Evolutionary conservation across 768 basidiomycete species (phyloP).

Genomic region (Termitomyces sp.): DNA sequence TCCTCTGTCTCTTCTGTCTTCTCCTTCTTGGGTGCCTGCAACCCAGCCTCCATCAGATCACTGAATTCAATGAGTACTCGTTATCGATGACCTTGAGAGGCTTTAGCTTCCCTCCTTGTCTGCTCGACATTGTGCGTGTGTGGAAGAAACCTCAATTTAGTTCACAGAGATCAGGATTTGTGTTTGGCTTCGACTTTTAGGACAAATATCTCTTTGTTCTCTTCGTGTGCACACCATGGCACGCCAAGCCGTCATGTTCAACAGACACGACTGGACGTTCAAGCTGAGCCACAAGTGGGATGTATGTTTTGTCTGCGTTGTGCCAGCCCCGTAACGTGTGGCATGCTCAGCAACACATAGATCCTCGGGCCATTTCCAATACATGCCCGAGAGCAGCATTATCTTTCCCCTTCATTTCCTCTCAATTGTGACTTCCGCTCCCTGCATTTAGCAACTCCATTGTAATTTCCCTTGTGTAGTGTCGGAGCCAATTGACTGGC

Average conservation of each 20-base stretch:
- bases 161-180: neutral
- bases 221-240: too few species aligned
- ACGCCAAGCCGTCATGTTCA: neutral
- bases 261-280: conserved; percentile 10
- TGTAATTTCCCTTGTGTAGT: conserved; percentile 29
- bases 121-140: conserved; percentile 42
- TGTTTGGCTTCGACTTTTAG: conserved; percentile 5
- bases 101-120: conserved; percentile 85
- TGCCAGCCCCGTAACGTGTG: neutral
- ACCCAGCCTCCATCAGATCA: conserved; percentile 4
- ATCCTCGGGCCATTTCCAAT: conserved; percentile 82
- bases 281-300: conserved; percentile 29
- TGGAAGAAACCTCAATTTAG: neutral
- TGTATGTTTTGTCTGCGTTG: conserved; percentile 20
- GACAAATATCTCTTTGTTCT: conserved; percentile 7
- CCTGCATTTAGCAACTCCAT: neutral
- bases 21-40: conserved; percentile 78
- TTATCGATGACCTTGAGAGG: conserved; percentile 63
- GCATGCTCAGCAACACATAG: conserved; percentile 25
- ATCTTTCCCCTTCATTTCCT: conserved; percentile 73
- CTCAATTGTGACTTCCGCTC: conserved; percentile 42
- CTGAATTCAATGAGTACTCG: neutral
- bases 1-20: conserved; percentile 70
- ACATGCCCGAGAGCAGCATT: conserved; percentile 80
- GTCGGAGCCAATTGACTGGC: conserved; percentile 42